These are phyloP conservation scores for Fusarium nanum DNA, from an alignment of 2,329 filamentous ascomycete species.

Conservation along the genomic window DNA sequence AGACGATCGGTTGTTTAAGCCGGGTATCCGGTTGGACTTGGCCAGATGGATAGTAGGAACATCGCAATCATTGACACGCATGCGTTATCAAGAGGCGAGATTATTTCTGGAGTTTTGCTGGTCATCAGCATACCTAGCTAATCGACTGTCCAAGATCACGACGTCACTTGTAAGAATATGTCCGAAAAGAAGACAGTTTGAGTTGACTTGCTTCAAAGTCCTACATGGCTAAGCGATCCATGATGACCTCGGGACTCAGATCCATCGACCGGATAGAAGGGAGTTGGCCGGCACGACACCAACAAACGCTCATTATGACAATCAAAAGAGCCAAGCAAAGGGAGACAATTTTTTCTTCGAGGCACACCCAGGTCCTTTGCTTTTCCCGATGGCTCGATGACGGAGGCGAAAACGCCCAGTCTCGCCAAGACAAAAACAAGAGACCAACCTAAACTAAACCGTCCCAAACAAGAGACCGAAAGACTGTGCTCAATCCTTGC, in stretches of 20 bases:
- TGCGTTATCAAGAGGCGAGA: slow-evolving; percentile 1
- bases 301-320: slow-evolving; percentile 22
- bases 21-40: slow-evolving; percentile 8
- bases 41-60: neutral
- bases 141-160: no score
- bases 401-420: slow-evolving; percentile 33
- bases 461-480: slow-evolving; percentile 10
- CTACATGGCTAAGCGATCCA: slow-evolving; percentile 2
- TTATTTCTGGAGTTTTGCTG: neutral
- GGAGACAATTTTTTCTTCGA: slow-evolving; percentile 3
- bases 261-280: slow-evolving; percentile 26
- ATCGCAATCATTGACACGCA: neutral
- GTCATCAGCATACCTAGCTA: neutral
- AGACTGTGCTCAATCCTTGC: slow-evolving; percentile 14
- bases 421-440: slow-evolving; percentile 26
- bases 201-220: neutral
- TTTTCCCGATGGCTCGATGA: slow-evolving; percentile 14
- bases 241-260: slow-evolving; percentile 33
- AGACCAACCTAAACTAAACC: neutral
- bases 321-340: slow-evolving; percentile 23
- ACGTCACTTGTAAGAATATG: neutral
- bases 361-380: slow-evolving; percentile 18
- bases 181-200: neutral
- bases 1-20: slow-evolving; percentile 4
- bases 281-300: neutral